These are phyloP conservation scores for Periconia macrospinosa DNA, from an alignment of 2,329 filamentous ascomycete species.

Conservation along the genomic window DNA sequence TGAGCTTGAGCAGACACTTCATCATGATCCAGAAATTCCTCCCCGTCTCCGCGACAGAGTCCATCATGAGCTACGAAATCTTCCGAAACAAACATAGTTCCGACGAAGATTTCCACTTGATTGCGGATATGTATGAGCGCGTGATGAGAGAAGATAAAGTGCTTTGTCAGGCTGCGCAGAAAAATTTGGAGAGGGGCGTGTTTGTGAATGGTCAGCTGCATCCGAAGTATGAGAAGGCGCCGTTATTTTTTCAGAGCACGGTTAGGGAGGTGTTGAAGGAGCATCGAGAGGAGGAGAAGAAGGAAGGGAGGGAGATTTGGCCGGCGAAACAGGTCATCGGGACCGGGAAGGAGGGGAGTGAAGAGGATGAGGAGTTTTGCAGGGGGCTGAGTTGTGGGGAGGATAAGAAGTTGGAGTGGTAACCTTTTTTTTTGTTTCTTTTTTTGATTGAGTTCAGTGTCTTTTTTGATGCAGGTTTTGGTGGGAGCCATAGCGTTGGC, in stretches of 20 bases:
- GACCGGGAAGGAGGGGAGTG: conserved; percentile 45
- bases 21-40: conserved; percentile 65
- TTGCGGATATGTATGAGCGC: conserved; percentile 62
- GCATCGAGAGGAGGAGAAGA: conserved; percentile 21
- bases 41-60: conserved; percentile 52
- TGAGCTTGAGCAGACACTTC: conserved; percentile 48
- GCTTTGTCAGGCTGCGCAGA: conserved; percentile 60
- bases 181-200: conserved; percentile 61
- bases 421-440: background rate
- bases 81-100: conserved; percentile 61
- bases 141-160: conserved; percentile 67
- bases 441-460: background rate
- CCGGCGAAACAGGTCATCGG: conserved; percentile 44
- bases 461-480: conserved; percentile 1
- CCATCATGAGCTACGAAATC: conserved; percentile 62
- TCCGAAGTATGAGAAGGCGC: conserved; percentile 60
- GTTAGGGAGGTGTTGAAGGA: conserved; percentile 50
- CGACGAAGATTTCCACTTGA: conserved; percentile 59
- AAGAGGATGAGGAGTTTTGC: conserved; percentile 54
- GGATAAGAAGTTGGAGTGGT: conserved; percentile 24
- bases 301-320: conserved; percentile 17
- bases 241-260: conserved; percentile 57
- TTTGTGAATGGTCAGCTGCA: conserved; percentile 65
- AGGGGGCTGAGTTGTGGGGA: conserved; percentile 14
- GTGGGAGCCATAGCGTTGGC: background rate